Conservation (phyloP, 768 basidiomycete species). For the Amanita pallidorosea region DNA sequence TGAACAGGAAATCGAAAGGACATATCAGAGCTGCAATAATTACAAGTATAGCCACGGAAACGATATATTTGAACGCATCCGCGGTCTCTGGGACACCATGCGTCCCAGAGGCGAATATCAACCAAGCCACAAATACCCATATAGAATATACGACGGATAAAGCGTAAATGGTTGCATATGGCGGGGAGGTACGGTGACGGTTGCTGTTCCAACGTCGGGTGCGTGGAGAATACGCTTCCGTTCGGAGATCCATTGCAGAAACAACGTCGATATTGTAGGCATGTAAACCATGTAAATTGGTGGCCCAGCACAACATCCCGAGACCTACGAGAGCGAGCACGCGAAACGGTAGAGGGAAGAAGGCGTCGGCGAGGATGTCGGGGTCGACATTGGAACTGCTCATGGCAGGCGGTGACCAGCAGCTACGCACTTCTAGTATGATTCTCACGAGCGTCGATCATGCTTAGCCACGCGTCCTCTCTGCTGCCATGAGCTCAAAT, state of each 20-base stretch:
- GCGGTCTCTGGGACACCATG: conserved; percentile 46
- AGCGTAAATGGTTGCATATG: conserved; percentile 57
- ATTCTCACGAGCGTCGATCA: background rate
- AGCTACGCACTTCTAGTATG: background rate
- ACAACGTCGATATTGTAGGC: conserved; percentile 64
- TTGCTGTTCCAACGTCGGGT: conserved; percentile 18
- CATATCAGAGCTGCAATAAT: conserved; percentile 47
- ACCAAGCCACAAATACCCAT: conserved; percentile 62
- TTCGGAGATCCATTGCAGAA: conserved; percentile 56
- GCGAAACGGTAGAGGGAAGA: conserved; percentile 88
- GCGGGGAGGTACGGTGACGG: conserved; percentile 26
- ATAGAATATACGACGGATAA: conserved; percentile 49
- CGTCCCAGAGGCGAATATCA: conserved; percentile 50
- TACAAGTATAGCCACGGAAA: conserved; percentile 53
- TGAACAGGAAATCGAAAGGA: conserved; percentile 59
- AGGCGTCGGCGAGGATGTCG: conserved; percentile 38
- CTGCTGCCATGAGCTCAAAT: conserved; percentile 28
- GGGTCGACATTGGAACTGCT: conserved; percentile 10
- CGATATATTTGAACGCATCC: conserved; percentile 70
- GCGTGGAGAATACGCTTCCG: conserved; percentile 19
- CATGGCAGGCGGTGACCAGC: background rate
- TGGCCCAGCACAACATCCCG: conserved; percentile 85
- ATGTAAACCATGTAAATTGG: conserved; percentile 81
- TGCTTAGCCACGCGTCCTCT: background rate
- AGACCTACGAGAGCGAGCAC: conserved; percentile 70